Percentiles rank a stretch among this genome's conserved stretches.
Conservation (phyloP, 805 yeast species). For the Zygosaccharomyces rouxii region DNA sequence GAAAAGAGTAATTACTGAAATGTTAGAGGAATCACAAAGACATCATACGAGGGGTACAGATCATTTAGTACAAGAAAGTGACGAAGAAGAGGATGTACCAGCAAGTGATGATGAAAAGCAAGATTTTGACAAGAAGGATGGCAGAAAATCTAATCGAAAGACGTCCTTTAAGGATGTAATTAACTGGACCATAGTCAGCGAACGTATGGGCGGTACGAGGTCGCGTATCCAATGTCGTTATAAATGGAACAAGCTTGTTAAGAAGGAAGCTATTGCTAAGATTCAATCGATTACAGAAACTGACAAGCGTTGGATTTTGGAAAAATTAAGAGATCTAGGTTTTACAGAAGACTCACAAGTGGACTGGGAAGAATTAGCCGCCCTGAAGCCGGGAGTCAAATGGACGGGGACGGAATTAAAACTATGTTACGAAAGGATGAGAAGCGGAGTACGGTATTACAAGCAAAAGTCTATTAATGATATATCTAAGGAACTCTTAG, state of each 20-base stretch:
- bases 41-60: constrained; percentile 16
- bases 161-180: constrained; percentile 42
- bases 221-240: constrained; percentile 93
- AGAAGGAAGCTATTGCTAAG: constrained; percentile 48
- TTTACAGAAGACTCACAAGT: constrained; percentile 41
- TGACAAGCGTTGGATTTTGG: constrained; percentile 50
- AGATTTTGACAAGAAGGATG: constrained; percentile 16
- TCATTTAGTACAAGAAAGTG: constrained; percentile 15
- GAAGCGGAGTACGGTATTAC: constrained; percentile 46
- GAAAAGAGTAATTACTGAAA: constrained; percentile 48
- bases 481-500: constrained; percentile 32
- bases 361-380: constrained; percentile 54
- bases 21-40: constrained; percentile 38
- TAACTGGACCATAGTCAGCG: constrained; percentile 91
- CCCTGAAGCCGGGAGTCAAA: constrained; percentile 39
- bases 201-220: constrained; percentile 81
- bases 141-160: constrained; percentile 20
- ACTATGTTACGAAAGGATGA: constrained; percentile 58
- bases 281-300: constrained; percentile 41
- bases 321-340: constrained; percentile 43
- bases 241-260: constrained; percentile 83
- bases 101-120: constrained; percentile 18
- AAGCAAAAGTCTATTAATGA: constrained; percentile 39
- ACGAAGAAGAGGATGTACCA: constrained; percentile 19
- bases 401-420: constrained; percentile 64